phyloP scores from a whole-genome alignment of 208 protist genomes.

The Trypanosoma brucei region DNA sequence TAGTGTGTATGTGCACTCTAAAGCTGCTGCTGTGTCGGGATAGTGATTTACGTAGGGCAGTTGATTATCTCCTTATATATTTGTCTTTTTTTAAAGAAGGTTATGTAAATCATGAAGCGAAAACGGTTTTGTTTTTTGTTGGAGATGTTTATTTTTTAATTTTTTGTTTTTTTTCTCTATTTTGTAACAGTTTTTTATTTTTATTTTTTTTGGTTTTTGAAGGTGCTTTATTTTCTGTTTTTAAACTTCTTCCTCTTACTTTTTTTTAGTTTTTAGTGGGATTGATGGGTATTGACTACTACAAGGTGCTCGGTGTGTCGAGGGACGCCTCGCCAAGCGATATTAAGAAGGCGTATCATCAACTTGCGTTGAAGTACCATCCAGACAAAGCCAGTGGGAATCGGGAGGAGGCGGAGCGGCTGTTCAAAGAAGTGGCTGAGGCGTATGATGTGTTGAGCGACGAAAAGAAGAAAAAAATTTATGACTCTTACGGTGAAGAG shows the following conservation, averaged over 20 bases:
- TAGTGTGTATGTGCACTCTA: too few species aligned
- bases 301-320: constrained; percentile 67
- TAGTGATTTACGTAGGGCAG: too few species aligned
- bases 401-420: constrained; percentile 47
- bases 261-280: not conserved
- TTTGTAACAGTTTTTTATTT: constrained; percentile 15
- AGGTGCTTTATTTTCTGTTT: constrained; percentile 3
- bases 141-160: not conserved
- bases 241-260: constrained; percentile 14
- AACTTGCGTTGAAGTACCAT: constrained; percentile 87
- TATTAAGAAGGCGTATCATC: constrained; percentile 90
- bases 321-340: constrained; percentile 45
- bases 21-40: too few species aligned
- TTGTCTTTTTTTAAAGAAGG: too few species aligned
- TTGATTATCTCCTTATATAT: too few species aligned
- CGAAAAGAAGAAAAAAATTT: constrained; percentile 85
- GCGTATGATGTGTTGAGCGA: constrained; percentile 94
- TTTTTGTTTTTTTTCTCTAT: constrained; percentile 23
- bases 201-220: constrained; percentile 17
- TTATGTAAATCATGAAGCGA: not conserved
- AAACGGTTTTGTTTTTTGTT: not conserved
- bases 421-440: constrained; percentile 73
- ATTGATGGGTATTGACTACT: constrained; percentile 48
- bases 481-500: constrained; percentile 90
- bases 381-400: constrained; percentile 77